Evolutionary conservation across 106 monocot species (phyloP).

Genomic region (Ottelia alismoides): DNA sequence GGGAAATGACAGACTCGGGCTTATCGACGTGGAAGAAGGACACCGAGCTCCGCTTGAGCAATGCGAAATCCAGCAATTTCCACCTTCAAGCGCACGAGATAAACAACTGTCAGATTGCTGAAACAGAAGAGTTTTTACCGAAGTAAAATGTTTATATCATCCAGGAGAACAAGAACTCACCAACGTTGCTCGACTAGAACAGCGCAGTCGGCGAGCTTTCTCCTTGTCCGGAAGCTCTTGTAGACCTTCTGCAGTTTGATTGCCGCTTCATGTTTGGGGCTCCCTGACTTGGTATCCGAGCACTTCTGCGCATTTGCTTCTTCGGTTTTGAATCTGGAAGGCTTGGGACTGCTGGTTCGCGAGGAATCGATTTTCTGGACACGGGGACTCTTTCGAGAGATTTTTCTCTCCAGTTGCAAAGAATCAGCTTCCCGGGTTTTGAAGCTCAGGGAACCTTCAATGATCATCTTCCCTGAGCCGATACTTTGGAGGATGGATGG

Average conservation of each 20-base stretch:
- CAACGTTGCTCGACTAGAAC: conserved; percentile 82
- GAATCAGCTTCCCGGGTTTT: conserved; percentile 25
- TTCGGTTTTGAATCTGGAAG: conserved; percentile 7
- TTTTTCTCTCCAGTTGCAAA: conserved; percentile 14
- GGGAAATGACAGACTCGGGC: conserved; percentile 67
- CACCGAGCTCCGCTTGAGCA: conserved; percentile 81
- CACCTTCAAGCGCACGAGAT: conserved; percentile 33
- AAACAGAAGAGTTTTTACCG: neutral
- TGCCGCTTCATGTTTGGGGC: conserved; percentile 54
- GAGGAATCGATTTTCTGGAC: neutral
- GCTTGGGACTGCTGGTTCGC: neutral
- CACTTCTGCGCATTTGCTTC: neutral
- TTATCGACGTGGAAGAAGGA: conserved; percentile 79
- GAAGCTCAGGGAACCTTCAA: conserved; percentile 56
- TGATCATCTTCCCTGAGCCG: conserved; percentile 37
- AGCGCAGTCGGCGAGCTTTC: conserved; percentile 77
- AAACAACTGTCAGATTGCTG: neutral
- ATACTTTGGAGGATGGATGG: conserved; percentile 19
- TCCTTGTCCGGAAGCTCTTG: conserved; percentile 72
- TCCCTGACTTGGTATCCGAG: neutral
- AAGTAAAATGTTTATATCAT: neutral
- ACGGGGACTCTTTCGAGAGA: conserved; percentile 15
- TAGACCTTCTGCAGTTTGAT: conserved; percentile 81
- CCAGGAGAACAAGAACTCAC: conserved; percentile 12
- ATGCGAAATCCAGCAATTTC: conserved; percentile 88